Conservation (phyloP, 2,329 filamentous ascomycete species). For the Stagonosporopsis chrysanthemi region DNA sequence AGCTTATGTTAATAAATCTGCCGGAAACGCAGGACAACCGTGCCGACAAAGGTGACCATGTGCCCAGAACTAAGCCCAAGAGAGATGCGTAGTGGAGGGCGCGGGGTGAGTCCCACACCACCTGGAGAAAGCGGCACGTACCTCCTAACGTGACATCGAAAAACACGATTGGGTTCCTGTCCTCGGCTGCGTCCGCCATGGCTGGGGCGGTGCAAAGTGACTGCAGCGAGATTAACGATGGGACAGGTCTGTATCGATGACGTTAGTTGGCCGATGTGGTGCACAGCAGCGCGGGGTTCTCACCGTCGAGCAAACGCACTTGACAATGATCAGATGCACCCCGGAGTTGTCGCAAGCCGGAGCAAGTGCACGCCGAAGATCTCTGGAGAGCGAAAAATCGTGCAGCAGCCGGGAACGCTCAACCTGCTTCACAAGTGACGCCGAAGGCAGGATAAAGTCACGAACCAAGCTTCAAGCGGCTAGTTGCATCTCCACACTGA, state of each 20-base stretch:
- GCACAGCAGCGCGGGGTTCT: slow-evolving; percentile 15
- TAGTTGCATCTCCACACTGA: slow-evolving; percentile 10
- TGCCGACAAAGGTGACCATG: slow-evolving; percentile 11
- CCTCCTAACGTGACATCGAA: slow-evolving; percentile 83
- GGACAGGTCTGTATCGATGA: slow-evolving; percentile 27
- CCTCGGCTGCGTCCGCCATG: slow-evolving; percentile 44
- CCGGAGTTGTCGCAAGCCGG: slow-evolving; percentile 13
- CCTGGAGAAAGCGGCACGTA: slow-evolving; percentile 51
- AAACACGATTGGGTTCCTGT: slow-evolving; percentile 66
- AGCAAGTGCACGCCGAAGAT: slow-evolving; percentile 22
- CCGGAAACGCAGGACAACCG: slow-evolving; percentile 2
- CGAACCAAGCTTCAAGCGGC: slow-evolving; percentile 1
- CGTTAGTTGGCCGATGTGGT: slow-evolving; percentile 22
- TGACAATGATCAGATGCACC: slow-evolving; percentile 10
- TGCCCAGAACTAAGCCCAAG: slow-evolving; percentile 18
- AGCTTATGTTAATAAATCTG: slow-evolving; percentile 31
- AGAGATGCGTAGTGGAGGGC: slow-evolving; percentile 15
- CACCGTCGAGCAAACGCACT: slow-evolving; percentile 7
- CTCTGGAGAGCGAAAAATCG: slow-evolving; percentile 22
- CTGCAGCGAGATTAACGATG: slow-evolving; percentile 21
- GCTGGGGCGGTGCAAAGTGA: slow-evolving; percentile 39
- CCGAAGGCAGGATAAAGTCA: slow-evolving; percentile 15
- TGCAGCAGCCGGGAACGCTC: slow-evolving; percentile 21
- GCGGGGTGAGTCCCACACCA: slow-evolving; percentile 20
- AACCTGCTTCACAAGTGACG: slow-evolving; percentile 21